Conservation (phyloP, 441 rosid species). For the Brassica hybrid region DNA sequence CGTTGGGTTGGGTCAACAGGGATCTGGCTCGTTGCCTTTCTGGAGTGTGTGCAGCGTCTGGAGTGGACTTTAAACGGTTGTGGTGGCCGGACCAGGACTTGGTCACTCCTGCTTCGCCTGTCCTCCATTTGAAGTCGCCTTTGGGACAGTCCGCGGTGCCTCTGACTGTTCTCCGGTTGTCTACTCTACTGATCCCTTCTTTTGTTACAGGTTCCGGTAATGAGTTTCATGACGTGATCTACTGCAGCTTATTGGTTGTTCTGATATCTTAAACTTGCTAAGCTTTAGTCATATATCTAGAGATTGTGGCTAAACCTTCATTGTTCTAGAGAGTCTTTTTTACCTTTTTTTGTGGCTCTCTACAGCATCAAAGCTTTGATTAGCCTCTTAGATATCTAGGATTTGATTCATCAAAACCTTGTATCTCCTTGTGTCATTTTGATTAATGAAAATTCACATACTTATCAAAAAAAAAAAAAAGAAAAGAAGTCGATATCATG, state of each 20-base stretch:
- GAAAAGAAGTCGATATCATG: conserved; percentile 2
- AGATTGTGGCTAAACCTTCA: no score
- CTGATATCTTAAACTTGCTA: no score
- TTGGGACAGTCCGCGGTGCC: not conserved
- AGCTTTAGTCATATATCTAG: no score
- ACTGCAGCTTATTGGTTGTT: no score
- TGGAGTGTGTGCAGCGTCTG: not conserved
- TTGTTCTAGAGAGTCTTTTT: no score
- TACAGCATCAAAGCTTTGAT: not conserved
- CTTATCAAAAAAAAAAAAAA: not conserved
- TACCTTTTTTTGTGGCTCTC: no score
- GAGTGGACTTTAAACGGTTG: not conserved
- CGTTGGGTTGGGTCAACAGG: not conserved
- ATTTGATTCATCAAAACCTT: not conserved
- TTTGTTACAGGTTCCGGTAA: no score
- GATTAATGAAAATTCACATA: not conserved
- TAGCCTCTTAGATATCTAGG: not conserved
- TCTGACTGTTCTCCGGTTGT: not conserved
- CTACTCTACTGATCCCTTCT: no score
- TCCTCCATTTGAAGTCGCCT: not conserved
- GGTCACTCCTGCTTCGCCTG: not conserved
- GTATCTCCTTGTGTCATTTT: not conserved
- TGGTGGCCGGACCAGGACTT: not conserved
- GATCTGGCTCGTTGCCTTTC: not conserved
- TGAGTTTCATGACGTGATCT: no score